Evolutionary conservation across 2,329 filamentous ascomycete species (phyloP), one percentile per base, ranked within the genome.

Genomic region (Aspergillus versicolor): DNA sequence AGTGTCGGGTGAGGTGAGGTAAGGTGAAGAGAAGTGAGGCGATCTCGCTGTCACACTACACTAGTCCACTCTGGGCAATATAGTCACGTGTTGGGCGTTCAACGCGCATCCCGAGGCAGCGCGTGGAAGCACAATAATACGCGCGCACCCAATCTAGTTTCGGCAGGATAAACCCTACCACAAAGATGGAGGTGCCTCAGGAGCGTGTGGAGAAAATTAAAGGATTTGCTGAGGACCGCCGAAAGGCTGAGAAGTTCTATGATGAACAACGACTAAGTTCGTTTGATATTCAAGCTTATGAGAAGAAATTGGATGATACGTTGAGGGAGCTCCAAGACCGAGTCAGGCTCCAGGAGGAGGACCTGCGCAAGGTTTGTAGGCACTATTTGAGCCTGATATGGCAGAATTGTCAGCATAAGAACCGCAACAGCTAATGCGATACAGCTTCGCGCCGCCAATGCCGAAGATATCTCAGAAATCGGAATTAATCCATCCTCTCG

Each of bases 311-410:
- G 44, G 84, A 90, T 56, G 81, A 83, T 53, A 91, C 89, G 2
- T 67, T 92, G 44, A 82, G 80, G 60, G 86, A 88, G 67, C 82
- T 93, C 1, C 85, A 89, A 68, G 73, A 74, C 54, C 79, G 75
- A 66, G 75, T 82, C 43, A 71, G 70, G 53, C 73, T 73, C 60
- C 80, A 82, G 65, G 77, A 81, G 61, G 70, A 73, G 59, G 77
- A 78, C 9, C 61, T 83, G 41, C 75, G 76, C 34, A 72, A 75
- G 68, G 81, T 81, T 68, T 43, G 68, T 52, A 2, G 4, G 27
- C 13, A 17, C 12, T 11, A 5, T 32, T 34, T 27, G n/a, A 3
- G 6, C 13, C 13, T 12, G 19, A 13, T 19, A n/a, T 37, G 21
- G 22, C 27, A 27, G 15, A 24, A 44, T n/a, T 12, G 24, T 19